phyloP scores from a whole-genome alignment of 1,139 yeast genomes.

The Debaryomycetaceae sp. region DNA sequence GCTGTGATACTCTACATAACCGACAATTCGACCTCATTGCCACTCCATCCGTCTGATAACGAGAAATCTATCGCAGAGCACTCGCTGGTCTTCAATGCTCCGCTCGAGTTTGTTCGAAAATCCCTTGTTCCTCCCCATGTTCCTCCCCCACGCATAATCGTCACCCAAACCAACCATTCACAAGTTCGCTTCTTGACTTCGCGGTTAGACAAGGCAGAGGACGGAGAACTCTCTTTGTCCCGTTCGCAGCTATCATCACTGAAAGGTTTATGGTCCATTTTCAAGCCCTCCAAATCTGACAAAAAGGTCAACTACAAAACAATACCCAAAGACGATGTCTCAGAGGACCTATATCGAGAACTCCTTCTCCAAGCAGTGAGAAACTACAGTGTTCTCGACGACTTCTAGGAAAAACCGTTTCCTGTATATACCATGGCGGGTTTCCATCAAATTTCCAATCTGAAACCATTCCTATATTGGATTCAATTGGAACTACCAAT shows the following conservation, averaged over 20 bases:
- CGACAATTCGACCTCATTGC: conserved; percentile 13
- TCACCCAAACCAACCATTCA: not conserved
- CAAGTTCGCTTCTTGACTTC: not conserved
- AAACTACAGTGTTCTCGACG: not conserved
- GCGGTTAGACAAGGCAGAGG: not conserved
- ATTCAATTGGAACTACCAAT: not conserved
- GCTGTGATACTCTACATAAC: conserved; percentile 21
- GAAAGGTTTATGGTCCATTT: not conserved
- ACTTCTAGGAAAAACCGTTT: not conserved
- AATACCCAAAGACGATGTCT: not conserved
- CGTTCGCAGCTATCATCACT: not conserved
- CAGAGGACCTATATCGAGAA: not conserved
- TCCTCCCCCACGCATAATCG: not conserved
- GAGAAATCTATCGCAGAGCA: conserved; percentile 15
- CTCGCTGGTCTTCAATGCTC: not conserved
- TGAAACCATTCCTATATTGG: not conserved
- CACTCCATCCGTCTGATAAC: conserved; percentile 34
- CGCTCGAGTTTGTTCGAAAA: not conserved
- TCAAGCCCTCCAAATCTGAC: not conserved
- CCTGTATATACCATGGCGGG: not conserved
- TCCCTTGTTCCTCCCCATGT: not conserved
- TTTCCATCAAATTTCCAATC: not conserved
- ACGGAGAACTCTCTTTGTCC: not conserved
- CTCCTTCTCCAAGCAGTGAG: not conserved
- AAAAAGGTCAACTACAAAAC: not conserved